Base-by-base conservation (phyloP, 108 stramenopile genomes). In the Cyclotella baltica region DNA sequence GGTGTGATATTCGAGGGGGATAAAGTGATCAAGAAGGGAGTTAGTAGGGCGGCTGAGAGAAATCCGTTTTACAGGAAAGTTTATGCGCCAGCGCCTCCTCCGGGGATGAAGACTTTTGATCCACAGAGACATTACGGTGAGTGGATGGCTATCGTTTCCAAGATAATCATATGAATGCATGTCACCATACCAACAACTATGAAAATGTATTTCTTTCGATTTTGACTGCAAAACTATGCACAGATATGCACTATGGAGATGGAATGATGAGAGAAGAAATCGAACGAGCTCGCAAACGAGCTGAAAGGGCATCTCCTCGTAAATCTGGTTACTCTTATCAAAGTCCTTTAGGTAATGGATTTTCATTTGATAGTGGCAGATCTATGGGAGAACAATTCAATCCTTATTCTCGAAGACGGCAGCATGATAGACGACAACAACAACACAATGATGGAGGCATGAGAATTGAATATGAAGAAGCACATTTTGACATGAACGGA, bases 181-280 rank as follows among this genome's bases (percentile, higher is more conserved):
- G n/a, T n/a, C n/a, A n/a, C n/a, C n/a, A 48, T n/a, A 48, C 40
- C 13, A 48, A n/a, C n/a, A n/a, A 27, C 22, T 19, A 66, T 66
- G 37, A 19, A 66, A 2, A 16, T n/a, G n/a, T 48, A 1, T 48
- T n/a, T 48, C 47, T n/a, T n/a, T n/a, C 47, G 19, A n/a, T n/a
- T 48, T n/a, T 48, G 19, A 48, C n/a, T 30, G 10, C 61, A 62
- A 27, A 19, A 62, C 9, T 25, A 46, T 59, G 31, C 19, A 35
- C 51, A 80, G 74, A 96, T 59, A 90, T 92, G 89, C 94, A 96
- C 68, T 96, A 96, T 57, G 94, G 94, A 36, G 83, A 91, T 53
- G 94, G 94, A 11, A 90, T 93, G 85, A 87, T 87, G 80, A 83
- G 71, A 37, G 91, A 96, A 55, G 91, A 89, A 22, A 82, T 96